Evolutionary conservation across 805 yeast species (phyloP).

Genomic region (Maudiozyma pseudohumilis): DNA sequence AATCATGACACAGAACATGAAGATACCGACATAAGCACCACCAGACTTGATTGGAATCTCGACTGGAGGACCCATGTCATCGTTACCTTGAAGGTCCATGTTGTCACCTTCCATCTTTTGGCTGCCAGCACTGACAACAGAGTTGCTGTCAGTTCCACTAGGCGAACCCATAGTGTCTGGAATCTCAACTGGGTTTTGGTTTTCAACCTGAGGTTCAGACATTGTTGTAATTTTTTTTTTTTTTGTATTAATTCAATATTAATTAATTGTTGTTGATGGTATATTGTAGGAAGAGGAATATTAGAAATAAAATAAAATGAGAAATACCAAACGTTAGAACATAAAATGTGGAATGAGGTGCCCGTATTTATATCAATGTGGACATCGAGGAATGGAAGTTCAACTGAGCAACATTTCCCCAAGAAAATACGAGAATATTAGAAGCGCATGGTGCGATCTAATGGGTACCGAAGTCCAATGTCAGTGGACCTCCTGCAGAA

Average conservation of each 20-base stretch:
- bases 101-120: neutral
- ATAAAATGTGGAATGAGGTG: no score
- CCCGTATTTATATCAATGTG: no score
- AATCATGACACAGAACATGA: slow-evolving; percentile 26
- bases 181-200: neutral
- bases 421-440: no score
- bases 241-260: neutral
- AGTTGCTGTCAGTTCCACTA: neutral
- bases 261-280: neutral
- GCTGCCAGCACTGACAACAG: neutral
- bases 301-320: neutral
- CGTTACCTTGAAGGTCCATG: neutral
- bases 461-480: no score
- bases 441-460: no score
- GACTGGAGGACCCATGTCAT: neutral
- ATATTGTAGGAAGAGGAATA: neutral
- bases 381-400: no score
- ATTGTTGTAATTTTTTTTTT: neutral
- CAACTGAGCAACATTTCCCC: no score
- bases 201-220: neutral
- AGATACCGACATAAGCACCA: slow-evolving; percentile 13
- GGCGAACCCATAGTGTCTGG: neutral
- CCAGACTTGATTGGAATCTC: slow-evolving; percentile 1
- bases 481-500: no score
- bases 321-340: neutral